phyloP scores from a whole-genome alignment of 805 yeast genomes.

The Candida loeiensis region DNA sequence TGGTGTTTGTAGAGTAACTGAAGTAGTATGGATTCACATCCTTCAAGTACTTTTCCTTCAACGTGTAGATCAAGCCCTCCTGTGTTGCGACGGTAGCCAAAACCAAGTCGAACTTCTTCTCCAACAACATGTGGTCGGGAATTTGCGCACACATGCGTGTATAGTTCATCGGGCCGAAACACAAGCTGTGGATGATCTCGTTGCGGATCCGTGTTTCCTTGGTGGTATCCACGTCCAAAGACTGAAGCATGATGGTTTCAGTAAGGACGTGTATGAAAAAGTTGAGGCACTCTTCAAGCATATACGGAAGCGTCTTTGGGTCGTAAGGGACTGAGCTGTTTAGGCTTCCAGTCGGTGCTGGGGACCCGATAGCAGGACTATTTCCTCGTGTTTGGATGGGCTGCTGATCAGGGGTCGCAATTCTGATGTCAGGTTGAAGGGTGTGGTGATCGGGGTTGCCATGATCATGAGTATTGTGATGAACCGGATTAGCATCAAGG shows the following conservation, averaged over 20 bases:
- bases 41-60: conserved; percentile 34
- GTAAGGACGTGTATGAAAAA: conserved; percentile 64
- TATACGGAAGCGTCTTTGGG: conserved; percentile 48
- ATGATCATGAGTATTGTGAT: neutral
- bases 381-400: neutral
- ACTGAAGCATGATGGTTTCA: conserved; percentile 59
- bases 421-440: neutral
- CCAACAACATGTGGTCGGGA: conserved; percentile 73
- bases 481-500: neutral
- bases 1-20: conserved; percentile 69
- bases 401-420: neutral
- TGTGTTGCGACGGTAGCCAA: conserved; percentile 32
- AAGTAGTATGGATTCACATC: conserved; percentile 65
- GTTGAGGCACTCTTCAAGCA: conserved; percentile 77
- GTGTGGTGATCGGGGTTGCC: neutral
- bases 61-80: conserved; percentile 35
- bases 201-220: conserved; percentile 50
- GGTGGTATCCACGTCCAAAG: conserved; percentile 46
- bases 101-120: conserved; percentile 65
- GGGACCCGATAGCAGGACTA: neutral
- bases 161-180: conserved; percentile 69
- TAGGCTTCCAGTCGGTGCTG: neutral
- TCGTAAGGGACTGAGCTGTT: conserved; percentile 29
- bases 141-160: conserved; percentile 64
- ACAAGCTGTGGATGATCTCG: conserved; percentile 81